Percentiles rank a stretch among this genome's conserved stretches.
phyloP scores from a whole-genome alignment of 768 basidiomycete genomes.

The Trametes maxima region DNA sequence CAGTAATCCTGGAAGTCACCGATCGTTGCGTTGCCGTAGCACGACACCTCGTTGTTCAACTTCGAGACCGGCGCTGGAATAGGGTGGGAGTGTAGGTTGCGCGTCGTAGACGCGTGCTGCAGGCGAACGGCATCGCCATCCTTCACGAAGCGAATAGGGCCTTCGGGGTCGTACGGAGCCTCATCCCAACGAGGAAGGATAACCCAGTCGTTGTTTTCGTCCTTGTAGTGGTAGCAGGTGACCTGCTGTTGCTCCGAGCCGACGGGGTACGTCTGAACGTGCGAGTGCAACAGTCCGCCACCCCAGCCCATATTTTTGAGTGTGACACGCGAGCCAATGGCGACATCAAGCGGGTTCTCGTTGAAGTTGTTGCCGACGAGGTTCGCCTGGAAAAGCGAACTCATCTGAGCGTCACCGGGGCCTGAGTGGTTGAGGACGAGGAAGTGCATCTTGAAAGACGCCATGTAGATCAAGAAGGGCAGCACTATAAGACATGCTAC shows the following conservation, averaged over 20 bases:
- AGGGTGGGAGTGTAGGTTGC: conserved; percentile 91
- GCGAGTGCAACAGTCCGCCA: conserved; percentile 94
- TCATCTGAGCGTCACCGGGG: conserved; percentile 98
- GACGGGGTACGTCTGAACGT: conserved; percentile 91
- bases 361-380: conserved; percentile 92
- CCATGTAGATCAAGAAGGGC: conserved; percentile 91
- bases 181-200: conserved; percentile 84
- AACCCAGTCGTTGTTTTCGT: conserved; percentile 93
- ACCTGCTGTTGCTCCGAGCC: conserved; percentile 96
- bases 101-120: conserved; percentile 76
- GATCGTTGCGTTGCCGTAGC: conserved; percentile 88
- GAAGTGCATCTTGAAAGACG: conserved; percentile 96
- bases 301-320: conserved; percentile 98
- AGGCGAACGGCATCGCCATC: conserved; percentile 83
- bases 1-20: conserved; percentile 92
- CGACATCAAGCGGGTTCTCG: conserved; percentile 89
- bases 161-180: conserved; percentile 63
- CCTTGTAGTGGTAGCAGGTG: conserved; percentile 99
- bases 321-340: conserved; percentile 87
- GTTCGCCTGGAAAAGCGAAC: conserved; percentile 96
- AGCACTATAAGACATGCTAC: conserved; percentile 83
- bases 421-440: conserved; percentile 91
- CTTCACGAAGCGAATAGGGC: conserved; percentile 67
- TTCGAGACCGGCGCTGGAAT: conserved; percentile 89
- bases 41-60: conserved; percentile 87